phyloP scores from a whole-genome alignment of 192 early-diverging fungal species.

The Phlyctochytrium arcticum region DNA sequence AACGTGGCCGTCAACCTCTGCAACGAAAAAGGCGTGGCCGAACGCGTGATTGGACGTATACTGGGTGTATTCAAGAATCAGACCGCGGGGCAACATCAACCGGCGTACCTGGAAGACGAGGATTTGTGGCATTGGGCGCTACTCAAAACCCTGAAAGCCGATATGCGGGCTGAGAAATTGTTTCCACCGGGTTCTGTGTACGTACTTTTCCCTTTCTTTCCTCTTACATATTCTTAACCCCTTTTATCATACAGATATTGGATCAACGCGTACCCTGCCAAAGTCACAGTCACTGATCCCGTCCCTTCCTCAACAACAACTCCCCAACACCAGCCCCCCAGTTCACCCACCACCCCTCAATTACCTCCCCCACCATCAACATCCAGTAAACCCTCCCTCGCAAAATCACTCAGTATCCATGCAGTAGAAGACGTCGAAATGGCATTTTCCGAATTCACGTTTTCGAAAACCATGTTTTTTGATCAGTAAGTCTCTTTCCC shows the following conservation, averaged over 20 bases:
- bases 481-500: conserved; percentile 53
- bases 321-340: too few species aligned
- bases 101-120: conserved; percentile 34
- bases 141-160: conserved; percentile 75
- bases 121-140: conserved; percentile 82
- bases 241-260: conserved; percentile 8
- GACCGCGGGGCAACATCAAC: background rate
- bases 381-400: background rate
- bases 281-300: too few species aligned
- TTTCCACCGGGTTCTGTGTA: conserved; percentile 65
- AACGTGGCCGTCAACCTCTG: conserved; percentile 54
- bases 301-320: too few species aligned
- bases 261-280: conserved; percentile 11
- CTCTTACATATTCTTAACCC: background rate
- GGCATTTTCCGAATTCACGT: conserved; percentile 74
- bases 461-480: conserved; percentile 73
- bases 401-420: conserved; percentile 40
- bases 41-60: conserved; percentile 40
- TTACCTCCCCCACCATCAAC: background rate
- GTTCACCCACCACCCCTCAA: background rate
- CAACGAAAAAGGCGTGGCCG: conserved; percentile 40
- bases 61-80: conserved; percentile 31
- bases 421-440: conserved; percentile 71
- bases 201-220: background rate
- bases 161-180: conserved; percentile 80